phyloP scores from a whole-genome alignment of 108 stramenopile species.

The Cyclostephanos tholiformis region DNA sequence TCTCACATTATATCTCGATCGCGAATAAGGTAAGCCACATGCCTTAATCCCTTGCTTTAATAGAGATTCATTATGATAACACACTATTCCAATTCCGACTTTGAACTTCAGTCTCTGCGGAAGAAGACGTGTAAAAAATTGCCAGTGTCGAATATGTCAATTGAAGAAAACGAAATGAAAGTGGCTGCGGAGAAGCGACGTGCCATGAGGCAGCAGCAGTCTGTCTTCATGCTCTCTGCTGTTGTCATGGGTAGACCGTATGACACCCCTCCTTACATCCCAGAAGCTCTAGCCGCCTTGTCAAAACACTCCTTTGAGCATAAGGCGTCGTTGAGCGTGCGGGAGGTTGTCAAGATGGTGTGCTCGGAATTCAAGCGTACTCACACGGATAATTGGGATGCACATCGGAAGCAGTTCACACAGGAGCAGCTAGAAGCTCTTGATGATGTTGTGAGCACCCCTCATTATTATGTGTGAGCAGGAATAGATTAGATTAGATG shows the following conservation, averaged over 20 bases:
- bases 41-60: neutral
- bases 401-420: constrained; percentile 74
- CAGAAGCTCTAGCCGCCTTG: constrained; percentile 80
- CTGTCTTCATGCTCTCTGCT: constrained; percentile 84
- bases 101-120: constrained; percentile 48
- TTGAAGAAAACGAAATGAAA: constrained; percentile 43
- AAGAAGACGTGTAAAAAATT: constrained; percentile 61
- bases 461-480: constrained; percentile 85
- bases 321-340: constrained; percentile 77
- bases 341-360: constrained; percentile 88
- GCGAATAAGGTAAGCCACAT: constrained; percentile 50
- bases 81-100: neutral
- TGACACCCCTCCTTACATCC: constrained; percentile 82
- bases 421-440: constrained; percentile 86
- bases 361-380: constrained; percentile 90
- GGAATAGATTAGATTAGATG: too few relatives aligned
- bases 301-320: constrained; percentile 89
- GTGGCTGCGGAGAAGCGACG: constrained; percentile 62
- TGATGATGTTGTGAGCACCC: constrained; percentile 90
- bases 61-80: neutral
- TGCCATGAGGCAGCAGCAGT: constrained; percentile 73
- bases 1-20: constrained; percentile 68
- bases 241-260: constrained; percentile 81
- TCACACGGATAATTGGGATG: constrained; percentile 91
- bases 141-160: neutral